Evolutionary conservation across 192 early-diverging fungal genomes (phyloP).

Genomic region (Radiomyces spectabilis): DNA sequence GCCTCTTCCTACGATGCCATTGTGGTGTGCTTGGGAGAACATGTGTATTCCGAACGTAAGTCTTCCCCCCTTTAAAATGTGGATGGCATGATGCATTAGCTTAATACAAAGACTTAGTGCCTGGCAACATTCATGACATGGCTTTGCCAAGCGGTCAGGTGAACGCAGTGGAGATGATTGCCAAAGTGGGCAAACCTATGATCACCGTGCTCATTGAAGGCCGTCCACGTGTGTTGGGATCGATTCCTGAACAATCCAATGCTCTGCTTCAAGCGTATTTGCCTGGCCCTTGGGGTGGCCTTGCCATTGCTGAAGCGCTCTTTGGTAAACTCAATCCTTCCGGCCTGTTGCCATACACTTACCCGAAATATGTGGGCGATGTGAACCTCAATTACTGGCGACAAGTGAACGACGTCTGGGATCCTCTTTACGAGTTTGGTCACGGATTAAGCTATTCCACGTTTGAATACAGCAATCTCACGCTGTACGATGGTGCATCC

Average conservation of each 20-base stretch:
- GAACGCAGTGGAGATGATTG: constrained; percentile 31
- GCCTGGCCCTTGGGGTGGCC: constrained; percentile 53
- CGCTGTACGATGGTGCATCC: constrained; percentile 7
- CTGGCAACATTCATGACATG: constrained; percentile 45
- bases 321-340: constrained; percentile 50
- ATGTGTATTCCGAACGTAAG: constrained; percentile 47
- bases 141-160: constrained; percentile 39
- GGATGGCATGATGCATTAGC: neutral
- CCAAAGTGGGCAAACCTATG: constrained; percentile 16
- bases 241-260: constrained; percentile 27
- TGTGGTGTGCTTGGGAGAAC: constrained; percentile 47
- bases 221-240: constrained; percentile 45
- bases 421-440: constrained; percentile 50
- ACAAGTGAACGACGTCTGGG: constrained; percentile 29
- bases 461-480: constrained; percentile 39
- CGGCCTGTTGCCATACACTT: constrained; percentile 51
- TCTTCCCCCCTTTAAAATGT: neutral
- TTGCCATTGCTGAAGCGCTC: constrained; percentile 48
- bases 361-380: constrained; percentile 40
- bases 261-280: constrained; percentile 43
- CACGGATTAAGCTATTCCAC: constrained; percentile 45
- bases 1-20: constrained; percentile 41
- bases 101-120: constrained; percentile 3
- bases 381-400: constrained; percentile 29
- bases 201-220: constrained; percentile 44